Base-by-base conservation (phyloP, 139 green algal species). In the Chlamydomonas sp. region DNA sequence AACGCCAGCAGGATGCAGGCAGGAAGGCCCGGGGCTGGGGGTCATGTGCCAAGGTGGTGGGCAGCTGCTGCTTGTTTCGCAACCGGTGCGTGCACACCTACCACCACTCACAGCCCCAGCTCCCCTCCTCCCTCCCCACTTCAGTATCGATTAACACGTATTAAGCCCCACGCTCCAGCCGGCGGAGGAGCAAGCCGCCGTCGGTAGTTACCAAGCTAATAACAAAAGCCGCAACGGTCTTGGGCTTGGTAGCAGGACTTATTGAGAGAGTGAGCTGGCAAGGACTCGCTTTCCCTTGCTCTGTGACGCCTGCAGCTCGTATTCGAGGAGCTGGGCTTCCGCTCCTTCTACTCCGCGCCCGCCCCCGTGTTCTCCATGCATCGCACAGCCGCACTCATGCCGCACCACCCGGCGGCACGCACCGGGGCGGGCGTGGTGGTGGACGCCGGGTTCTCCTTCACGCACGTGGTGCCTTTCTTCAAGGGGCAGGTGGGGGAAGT, bases 301-400 rank as follows among this genome's bases (percentile, higher is more conserved):
- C 12, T 71, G 69, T 14, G 2, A 58, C 67, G 49, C 14, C 9
- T 83, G 78, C 91, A 97, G 94, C 76, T 97, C 72, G 92, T 97
- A 10, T 97, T 99, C 88, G 94, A 98, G 74, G 95, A 97, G 63
- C 92, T 97, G 79, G 93, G 94, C 6, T 97, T 98, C 85, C 66
- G 88, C 16, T 93, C 90, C 20, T 86, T 96, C 10, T 85, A 95
- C 69, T 78, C 94, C 7, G 88, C 89, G 0, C 90, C 95, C 3
- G 94, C 94, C 0, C 91, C 95, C 3, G 77, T 91, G 18, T 95
- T 98, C 83, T 90, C 84, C 57, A 85, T 98, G 62, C 87, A 86
- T 1, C 80, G 87, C 49, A 77, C 90, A 8, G 89, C 87, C 1
- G 59, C 83, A 12, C n/a, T 91, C 63, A 71, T 63, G 4, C 3